Evolutionary conservation across 352 stramenopile species (phyloP).

Genomic region (Phytophthora boehmeriae): DNA sequence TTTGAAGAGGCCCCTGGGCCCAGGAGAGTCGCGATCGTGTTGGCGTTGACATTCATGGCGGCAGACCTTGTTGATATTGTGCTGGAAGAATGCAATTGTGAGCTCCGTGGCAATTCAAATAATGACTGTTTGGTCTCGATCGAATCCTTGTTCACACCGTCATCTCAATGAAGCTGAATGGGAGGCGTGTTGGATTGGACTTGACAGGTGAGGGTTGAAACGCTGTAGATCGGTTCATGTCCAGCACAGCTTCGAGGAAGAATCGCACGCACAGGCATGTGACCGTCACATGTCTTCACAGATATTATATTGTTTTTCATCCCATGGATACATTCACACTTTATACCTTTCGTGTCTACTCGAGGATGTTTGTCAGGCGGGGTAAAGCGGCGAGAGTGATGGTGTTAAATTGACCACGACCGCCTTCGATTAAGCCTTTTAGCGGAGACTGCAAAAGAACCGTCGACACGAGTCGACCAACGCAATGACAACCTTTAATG

Average conservation of each 20-base stretch:
- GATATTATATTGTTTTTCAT: conserved; percentile 5
- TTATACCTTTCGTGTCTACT: not conserved
- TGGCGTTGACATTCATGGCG: conserved; percentile 37
- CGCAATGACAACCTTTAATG: no score
- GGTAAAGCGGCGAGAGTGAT: not conserved
- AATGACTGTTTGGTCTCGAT: conserved; percentile 10
- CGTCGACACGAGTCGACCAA: no score
- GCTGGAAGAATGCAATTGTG: conserved; percentile 16
- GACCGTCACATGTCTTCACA: not conserved
- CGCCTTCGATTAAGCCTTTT: no score
- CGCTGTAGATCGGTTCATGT: not conserved
- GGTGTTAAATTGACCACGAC: no score
- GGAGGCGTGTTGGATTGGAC: not conserved
- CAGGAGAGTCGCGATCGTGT: conserved; percentile 29
- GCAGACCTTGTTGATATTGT: not conserved
- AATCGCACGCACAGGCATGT: not conserved
- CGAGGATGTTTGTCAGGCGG: not conserved
- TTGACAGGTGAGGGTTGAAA: not conserved
- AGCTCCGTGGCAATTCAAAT: conserved; percentile 21
- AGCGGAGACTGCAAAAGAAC: no score
- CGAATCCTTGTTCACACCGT: not conserved
- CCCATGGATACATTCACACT: not conserved
- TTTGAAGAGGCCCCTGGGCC: conserved; percentile 25
- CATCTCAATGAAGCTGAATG: no score
- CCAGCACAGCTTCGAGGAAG: not conserved